A percentile compares a stretch with the other conserved stretches of the same genome.
Evolutionary conservation across 2,329 filamentous ascomycete genomes (phyloP).

Genomic region (Penicillium sp.): DNA sequence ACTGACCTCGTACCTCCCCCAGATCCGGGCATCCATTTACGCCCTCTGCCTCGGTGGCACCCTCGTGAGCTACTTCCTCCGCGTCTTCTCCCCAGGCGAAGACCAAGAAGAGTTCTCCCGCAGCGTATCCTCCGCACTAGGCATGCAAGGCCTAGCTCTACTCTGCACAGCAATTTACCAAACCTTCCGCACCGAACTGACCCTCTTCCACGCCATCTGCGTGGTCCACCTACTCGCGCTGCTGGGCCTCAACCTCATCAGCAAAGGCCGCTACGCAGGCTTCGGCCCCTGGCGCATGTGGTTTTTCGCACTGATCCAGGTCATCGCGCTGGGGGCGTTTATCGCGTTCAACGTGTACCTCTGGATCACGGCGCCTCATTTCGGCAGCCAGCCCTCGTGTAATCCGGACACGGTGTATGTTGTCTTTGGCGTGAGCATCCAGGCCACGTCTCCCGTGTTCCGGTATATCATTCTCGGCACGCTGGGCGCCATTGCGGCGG

Average conservation of each 20-base stretch:
- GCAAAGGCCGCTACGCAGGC: constrained; percentile 19
- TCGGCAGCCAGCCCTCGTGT: constrained; percentile 18
- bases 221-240: constrained; percentile 20
- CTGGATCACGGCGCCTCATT: constrained; percentile 18
- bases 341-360: constrained; percentile 19
- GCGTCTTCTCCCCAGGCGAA: constrained; percentile 16
- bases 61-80: constrained; percentile 16
- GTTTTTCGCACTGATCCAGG: constrained; percentile 12
- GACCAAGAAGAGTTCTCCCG: constrained; percentile 20
- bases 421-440: constrained; percentile 19
- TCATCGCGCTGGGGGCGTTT: constrained; percentile 14
- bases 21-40: constrained; percentile 23
- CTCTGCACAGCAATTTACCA: constrained; percentile 24
- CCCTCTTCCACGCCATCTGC: constrained; percentile 23
- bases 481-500: constrained; percentile 5
- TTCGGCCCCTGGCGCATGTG: constrained; percentile 20
- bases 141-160: constrained; percentile 20
- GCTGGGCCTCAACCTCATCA: constrained; percentile 15
- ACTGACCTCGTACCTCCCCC: neutral
- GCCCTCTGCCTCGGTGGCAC: constrained; percentile 20
- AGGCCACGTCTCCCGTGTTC: constrained; percentile 17
- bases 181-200: constrained; percentile 16
- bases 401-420: constrained; percentile 18
- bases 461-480: constrained; percentile 20
- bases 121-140: constrained; percentile 18